Base-by-base conservation (phyloP, 1,284 basidiomycete genomes). In the Melampsora americana region DNA sequence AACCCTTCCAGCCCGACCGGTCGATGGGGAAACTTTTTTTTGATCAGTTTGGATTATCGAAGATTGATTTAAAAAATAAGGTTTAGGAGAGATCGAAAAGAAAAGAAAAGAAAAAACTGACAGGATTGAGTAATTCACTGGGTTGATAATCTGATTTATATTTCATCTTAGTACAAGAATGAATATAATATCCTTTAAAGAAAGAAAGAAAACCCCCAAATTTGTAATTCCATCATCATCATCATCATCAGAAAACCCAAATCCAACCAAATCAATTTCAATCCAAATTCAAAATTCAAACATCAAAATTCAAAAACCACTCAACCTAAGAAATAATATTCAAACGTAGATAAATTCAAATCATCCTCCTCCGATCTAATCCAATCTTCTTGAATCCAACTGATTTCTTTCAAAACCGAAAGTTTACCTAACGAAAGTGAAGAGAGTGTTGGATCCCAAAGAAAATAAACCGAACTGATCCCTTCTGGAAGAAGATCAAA, bases 81-180 rank as follows among this genome's bases (percentile, higher is more conserved):
- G 14, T 53, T 53, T 20, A 5, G 23, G 14, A 53, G 23, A 53
- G 23, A 53, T 18, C 14, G 50, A 18, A 53, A 4, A 53, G 50
- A 53, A 53, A 53, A n/a, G n/a, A n/a, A n/a, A n/a, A n/a, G n/a
- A n/a, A 23, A 23, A 5, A 12, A 81, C 86, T 80, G 79, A 92
- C 90, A 12, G 94, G 92, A 83, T 99, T 95, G 16, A 90, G 88
- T 7, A 99, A 86, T 80, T 88, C 92, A 5, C 92, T 94, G 0
- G 96, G 95, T 0, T 85, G 82, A 79, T 95, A 99, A 71, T 95
- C 92, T 30, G 89, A 93, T 83, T 99, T 99, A 85, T 99, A 99
- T 77, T 87, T 86, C 96, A 99, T 99, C 84, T 99, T 99, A 72
- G 85, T 88, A 80, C 95, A 99, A 0, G 90, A 89, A 79, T 95